phyloP scores from a whole-genome alignment of 2,329 filamentous ascomycete species.

The Didymella glomerata region DNA sequence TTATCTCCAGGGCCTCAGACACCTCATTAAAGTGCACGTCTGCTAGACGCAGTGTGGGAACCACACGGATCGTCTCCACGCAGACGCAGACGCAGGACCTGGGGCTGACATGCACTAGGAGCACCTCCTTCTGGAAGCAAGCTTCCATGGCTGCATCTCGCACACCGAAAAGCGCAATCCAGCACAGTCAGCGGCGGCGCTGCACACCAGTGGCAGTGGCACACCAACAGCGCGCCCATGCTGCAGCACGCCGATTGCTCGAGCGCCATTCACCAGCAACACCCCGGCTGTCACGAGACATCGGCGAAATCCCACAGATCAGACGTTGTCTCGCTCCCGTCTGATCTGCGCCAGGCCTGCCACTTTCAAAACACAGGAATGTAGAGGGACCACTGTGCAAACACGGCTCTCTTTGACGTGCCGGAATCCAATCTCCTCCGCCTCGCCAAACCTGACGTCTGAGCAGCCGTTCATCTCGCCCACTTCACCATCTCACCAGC shows the following conservation, averaged over 20 bases:
- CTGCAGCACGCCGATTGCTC: conserved; percentile 21
- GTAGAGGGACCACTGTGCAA: conserved; percentile 12
- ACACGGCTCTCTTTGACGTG: conserved; percentile 9
- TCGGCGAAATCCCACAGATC: conserved; percentile 22
- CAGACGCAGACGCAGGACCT: conserved; percentile 17
- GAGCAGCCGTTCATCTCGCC: conserved; percentile 10
- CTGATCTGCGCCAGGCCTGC: conserved; percentile 24
- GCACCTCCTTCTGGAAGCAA: conserved; percentile 16
- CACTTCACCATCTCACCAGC: conserved; percentile 1
- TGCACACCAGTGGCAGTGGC: not conserved
- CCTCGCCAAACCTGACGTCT: conserved; percentile 4
- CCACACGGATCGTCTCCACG: conserved; percentile 18
- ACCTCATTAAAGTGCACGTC: conserved; percentile 23
- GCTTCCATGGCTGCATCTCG: conserved; percentile 6
- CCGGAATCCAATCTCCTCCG: conserved; percentile 15
- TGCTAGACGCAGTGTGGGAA: conserved; percentile 2
- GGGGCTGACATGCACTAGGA: conserved; percentile 18
- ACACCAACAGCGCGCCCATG: conserved; percentile 4
- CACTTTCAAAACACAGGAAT: conserved; percentile 21
- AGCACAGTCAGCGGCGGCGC: conserved; percentile 6
- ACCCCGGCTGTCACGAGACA: conserved; percentile 25
- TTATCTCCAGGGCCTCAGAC: conserved; percentile 15
- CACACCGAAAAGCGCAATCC: conserved; percentile 6
- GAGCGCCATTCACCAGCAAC: conserved; percentile 17
- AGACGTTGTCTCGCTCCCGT: conserved; percentile 25